phyloP scores from a whole-genome alignment of 306 rosid species.

The Gastrolobium villosum region DNA sequence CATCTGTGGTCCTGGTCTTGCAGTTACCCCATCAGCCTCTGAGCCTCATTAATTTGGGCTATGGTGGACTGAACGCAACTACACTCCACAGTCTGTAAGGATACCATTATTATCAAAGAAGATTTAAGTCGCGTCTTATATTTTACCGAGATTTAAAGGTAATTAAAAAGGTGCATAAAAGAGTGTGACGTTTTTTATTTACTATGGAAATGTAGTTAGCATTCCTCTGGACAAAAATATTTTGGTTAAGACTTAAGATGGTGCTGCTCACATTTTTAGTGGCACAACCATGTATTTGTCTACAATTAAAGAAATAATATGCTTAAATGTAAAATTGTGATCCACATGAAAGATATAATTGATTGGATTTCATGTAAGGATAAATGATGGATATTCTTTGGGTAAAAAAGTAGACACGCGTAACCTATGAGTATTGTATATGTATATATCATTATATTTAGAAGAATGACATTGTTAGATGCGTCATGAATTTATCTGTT shows the following conservation, averaged over 20 bases:
- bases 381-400: neutral
- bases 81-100: neutral
- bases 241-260: neutral
- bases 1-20: slow-evolving; percentile 37
- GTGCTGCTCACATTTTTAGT: neutral
- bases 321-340: neutral
- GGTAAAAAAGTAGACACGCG: neutral
- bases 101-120: neutral
- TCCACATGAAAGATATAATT: neutral
- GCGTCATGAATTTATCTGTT: neutral
- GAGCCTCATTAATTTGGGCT: too few relatives aligned
- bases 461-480: neutral
- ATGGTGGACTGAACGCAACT: too few relatives aligned
- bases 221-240: neutral
- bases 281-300: neutral
- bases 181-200: neutral
- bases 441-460: neutral
- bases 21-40: neutral
- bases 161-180: neutral
- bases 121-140: too few relatives aligned
- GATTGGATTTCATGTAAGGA: neutral
- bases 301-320: neutral
- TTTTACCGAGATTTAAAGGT: too few relatives aligned
- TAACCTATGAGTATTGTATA: neutral
- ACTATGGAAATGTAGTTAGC: neutral